Percentiles rank a stretch among this genome's conserved stretches.
Conservation (phyloP, 2,329 filamentous ascomycete species). For the Emmonsia crescens region DNA sequence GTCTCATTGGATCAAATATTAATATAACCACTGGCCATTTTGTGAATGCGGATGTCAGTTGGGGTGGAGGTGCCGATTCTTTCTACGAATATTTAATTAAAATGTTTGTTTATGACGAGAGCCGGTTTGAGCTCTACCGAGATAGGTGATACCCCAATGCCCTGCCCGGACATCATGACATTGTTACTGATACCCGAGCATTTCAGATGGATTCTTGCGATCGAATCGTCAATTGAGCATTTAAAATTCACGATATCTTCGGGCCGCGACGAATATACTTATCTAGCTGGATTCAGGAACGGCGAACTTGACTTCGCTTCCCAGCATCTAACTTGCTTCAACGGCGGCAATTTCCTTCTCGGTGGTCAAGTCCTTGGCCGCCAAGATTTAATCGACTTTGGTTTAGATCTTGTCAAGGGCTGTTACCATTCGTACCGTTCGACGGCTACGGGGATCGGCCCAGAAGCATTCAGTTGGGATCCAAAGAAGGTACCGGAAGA, state of each 20-base stretch:
- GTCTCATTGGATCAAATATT: slow-evolving; percentile 60
- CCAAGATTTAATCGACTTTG: slow-evolving; percentile 60
- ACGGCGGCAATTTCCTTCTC: slow-evolving; percentile 75
- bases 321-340: slow-evolving; percentile 61
- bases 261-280: slow-evolving; percentile 64
- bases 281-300: slow-evolving; percentile 34
- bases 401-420: slow-evolving; percentile 57
- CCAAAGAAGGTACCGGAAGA: slow-evolving; percentile 37
- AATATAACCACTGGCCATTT: slow-evolving; percentile 57
- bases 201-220: slow-evolving; percentile 58
- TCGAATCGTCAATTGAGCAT: slow-evolving; percentile 62
- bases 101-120: slow-evolving; percentile 71
- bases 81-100: slow-evolving; percentile 90
- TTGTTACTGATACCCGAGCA: not conserved
- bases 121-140: slow-evolving; percentile 52
- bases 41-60: slow-evolving; percentile 56
- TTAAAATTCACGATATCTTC: slow-evolving; percentile 57
- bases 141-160: slow-evolving; percentile 31
- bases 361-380: slow-evolving; percentile 59
- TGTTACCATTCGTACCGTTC: slow-evolving; percentile 63
- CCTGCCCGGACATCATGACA: not conserved
- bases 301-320: slow-evolving; percentile 28
- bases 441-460: slow-evolving; percentile 64
- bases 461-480: slow-evolving; percentile 58
- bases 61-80: slow-evolving; percentile 66